These are phyloP conservation scores for Rhizopus microsporus DNA, from an alignment of 371 early-diverging fungal species.

Conservation along the genomic window DNA sequence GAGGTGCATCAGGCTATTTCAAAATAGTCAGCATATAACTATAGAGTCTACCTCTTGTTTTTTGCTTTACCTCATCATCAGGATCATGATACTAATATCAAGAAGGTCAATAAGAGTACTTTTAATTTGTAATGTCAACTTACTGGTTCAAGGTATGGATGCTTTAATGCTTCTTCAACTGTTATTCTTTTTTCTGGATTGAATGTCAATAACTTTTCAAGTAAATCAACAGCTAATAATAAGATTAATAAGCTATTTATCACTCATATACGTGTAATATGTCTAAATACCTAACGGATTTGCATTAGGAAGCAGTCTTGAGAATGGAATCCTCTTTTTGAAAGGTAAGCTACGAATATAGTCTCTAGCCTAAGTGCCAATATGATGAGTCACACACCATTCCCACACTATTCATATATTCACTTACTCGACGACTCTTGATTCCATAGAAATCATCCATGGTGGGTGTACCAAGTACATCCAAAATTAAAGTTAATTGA, in stretches of 20 bases:
- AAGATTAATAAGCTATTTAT: background rate
- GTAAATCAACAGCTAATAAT: constrained; percentile 76
- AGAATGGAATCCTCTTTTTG: constrained; percentile 87
- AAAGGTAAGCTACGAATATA: constrained; percentile 92
- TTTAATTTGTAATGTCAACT: background rate
- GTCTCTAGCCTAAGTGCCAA: constrained; percentile 67
- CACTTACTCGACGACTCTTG: constrained; percentile 67
- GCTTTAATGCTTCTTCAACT: constrained; percentile 89
- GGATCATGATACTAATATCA: constrained; percentile 74
- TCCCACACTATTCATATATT: background rate
- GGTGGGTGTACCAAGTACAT: constrained; percentile 96
- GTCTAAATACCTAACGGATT: constrained; percentile 56
- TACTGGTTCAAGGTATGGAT: constrained; percentile 76
- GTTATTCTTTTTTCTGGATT: constrained; percentile 93
- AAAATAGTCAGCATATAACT: background rate
- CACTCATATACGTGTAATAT: background rate
- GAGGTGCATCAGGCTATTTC: constrained; percentile 65
- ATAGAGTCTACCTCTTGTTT: background rate
- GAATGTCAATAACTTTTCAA: constrained; percentile 92
- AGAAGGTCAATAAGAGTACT: background rate
- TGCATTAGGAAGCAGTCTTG: constrained; percentile 80
- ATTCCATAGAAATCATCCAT: constrained; percentile 86
- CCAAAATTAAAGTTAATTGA: constrained; percentile 97
- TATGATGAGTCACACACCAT: background rate
- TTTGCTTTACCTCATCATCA: constrained; percentile 62